phyloP scores from a whole-genome alignment of 495 filamentous ascomycete species.

The Pyronema omphalodes region DNA sequence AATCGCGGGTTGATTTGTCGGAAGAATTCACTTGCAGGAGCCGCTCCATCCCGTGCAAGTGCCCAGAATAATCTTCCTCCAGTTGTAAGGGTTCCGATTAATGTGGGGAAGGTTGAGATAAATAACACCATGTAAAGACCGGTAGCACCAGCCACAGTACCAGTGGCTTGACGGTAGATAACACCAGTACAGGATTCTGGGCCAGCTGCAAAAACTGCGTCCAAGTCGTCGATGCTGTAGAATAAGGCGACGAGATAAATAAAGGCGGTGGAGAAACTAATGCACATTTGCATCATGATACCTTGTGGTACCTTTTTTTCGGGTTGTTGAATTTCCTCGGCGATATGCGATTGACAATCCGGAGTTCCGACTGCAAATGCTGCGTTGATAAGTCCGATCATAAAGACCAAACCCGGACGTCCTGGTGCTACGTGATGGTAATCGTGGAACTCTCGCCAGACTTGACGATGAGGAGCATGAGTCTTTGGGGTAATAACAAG shows the following conservation, averaged over 20 bases:
- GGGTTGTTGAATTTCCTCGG: conserved; percentile 62
- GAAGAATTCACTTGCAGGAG: conserved; percentile 34
- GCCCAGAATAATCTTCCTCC: conserved; percentile 77
- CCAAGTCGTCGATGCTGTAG: conserved; percentile 50
- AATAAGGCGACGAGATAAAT: conserved; percentile 55
- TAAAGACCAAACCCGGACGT: conserved; percentile 48
- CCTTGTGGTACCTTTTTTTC: conserved; percentile 44
- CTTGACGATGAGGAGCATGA: conserved; percentile 38
- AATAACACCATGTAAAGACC: conserved; percentile 35
- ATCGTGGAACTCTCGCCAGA: conserved; percentile 49
- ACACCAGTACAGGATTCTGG: conserved; percentile 54
- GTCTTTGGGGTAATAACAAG: conserved; percentile 50
- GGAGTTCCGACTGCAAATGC: conserved; percentile 73
- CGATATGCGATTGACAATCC: conserved; percentile 56
- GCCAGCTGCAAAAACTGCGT: conserved; percentile 35
- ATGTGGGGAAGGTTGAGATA: conserved; percentile 43
- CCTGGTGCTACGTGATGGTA: conserved; percentile 46
- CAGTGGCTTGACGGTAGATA: conserved; percentile 66
- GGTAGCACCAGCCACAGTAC: conserved; percentile 36
- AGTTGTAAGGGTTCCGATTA: conserved; percentile 52
- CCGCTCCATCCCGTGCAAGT: conserved; percentile 53
- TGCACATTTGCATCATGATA: conserved; percentile 38
- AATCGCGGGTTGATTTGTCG: conserved; percentile 32
- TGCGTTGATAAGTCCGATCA: conserved; percentile 68
- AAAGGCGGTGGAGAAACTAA: conserved; percentile 46